These are phyloP conservation scores for Acacia concinna DNA, from an alignment of 331 rosid species.

Conservation along the genomic window DNA sequence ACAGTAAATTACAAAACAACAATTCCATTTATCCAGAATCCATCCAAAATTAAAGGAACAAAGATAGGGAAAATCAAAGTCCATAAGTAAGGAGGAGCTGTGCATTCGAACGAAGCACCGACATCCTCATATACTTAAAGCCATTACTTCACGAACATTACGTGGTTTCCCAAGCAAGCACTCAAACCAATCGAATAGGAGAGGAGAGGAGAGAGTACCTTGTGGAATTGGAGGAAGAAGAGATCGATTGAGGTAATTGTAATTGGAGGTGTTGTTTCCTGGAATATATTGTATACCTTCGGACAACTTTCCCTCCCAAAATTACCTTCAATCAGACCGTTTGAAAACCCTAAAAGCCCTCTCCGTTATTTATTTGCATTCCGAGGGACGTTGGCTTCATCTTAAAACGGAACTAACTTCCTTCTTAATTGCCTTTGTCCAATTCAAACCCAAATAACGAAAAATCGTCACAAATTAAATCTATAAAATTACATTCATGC, in stretches of 20 bases:
- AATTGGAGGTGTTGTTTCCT: not conserved
- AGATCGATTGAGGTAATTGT: constrained; percentile 2
- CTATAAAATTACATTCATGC: not conserved
- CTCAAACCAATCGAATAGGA: not conserved
- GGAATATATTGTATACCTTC: not conserved
- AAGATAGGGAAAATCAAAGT: not conserved
- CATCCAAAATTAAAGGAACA: not conserved
- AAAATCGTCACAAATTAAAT: no score
- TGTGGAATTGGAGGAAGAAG: not conserved
- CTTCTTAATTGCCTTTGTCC: not conserved
- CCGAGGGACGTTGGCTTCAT: not conserved
- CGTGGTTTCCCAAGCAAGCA: not conserved
- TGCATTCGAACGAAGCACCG: not conserved
- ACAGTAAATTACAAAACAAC: not conserved
- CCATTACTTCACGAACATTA: not conserved
- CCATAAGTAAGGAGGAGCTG: constrained; percentile 8
- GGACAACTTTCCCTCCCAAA: constrained; percentile 43
- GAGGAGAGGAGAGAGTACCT: constrained; percentile 31
- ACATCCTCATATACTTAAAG: not conserved
- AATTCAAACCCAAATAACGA: not conserved
- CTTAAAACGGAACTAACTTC: not conserved
- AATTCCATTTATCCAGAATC: not conserved
- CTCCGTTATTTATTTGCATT: not conserved
- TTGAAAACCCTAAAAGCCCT: constrained; percentile 29
- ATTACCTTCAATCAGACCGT: not conserved